These are phyloP conservation scores for Plasmodium adleri DNA, from an alignment of 169 alveolate species.

Conservation along the genomic window DNA sequence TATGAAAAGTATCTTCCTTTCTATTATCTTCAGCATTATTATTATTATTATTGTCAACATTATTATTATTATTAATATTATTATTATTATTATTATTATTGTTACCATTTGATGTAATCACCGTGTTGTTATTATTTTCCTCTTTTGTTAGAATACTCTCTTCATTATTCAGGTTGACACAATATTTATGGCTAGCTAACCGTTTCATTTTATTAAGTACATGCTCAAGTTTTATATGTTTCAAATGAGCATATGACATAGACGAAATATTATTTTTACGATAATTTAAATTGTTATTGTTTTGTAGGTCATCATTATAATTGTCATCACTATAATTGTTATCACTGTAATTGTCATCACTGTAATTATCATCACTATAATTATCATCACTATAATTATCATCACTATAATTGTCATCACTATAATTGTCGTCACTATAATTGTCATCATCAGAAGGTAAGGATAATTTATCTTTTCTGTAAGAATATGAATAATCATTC, in stretches of 20 bases:
- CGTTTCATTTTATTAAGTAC: slow-evolving; percentile 57
- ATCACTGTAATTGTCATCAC: not conserved
- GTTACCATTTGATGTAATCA: not conserved
- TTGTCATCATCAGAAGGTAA: not conserved
- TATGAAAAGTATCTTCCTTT: slow-evolving; percentile 23
- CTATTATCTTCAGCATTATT: not conserved
- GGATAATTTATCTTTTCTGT: no score
- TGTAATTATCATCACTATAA: not conserved
- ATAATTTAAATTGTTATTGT: not conserved
- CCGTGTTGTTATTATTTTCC: not conserved
- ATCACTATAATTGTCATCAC: not conserved
- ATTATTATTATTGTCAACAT: not conserved
- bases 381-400: not conserved
- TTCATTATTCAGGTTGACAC: slow-evolving; percentile 11
- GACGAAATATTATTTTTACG: slow-evolving; percentile 7
- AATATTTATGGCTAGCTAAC: slow-evolving; percentile 25
- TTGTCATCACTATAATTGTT: not conserved
- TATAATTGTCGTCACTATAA: not conserved
- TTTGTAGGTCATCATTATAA: not conserved
- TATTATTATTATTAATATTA: not conserved
- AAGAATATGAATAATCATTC: no score
- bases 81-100: not conserved
- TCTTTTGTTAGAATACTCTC: not conserved
- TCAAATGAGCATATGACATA: slow-evolving; percentile 41
- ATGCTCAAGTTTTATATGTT: slow-evolving; percentile 42